Percentiles rank a stretch among this genome's conserved stretches.
These are phyloP conservation scores for Iris macrosiphon DNA, from an alignment of 106 monocot species.

Conservation along the genomic window DNA sequence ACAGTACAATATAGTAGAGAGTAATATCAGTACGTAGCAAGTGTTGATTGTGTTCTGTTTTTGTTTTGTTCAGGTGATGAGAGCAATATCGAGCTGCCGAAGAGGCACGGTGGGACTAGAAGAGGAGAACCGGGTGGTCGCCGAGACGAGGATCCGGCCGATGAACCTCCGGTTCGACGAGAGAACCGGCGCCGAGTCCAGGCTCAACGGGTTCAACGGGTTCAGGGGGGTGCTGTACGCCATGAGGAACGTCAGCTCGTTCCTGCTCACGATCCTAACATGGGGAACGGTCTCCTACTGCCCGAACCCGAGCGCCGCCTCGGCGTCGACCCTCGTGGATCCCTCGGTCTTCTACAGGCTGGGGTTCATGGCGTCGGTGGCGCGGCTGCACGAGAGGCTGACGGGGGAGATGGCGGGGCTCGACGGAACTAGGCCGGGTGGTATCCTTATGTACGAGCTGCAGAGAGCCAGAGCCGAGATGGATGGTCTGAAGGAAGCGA, in stretches of 20 bases:
- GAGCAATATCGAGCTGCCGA: conserved; percentile 29
- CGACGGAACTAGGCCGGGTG: conserved; percentile 10
- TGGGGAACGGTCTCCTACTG: conserved; percentile 61
- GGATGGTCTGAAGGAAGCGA: conserved; percentile 38
- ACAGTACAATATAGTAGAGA: no score
- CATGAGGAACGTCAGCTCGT: conserved; percentile 60
- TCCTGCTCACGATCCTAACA: conserved; percentile 41
- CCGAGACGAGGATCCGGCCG: conserved; percentile 30
- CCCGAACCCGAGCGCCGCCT: conserved; percentile 6
- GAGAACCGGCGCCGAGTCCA: conserved; percentile 25
- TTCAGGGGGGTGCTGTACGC: conserved; percentile 77
- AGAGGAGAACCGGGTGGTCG: conserved; percentile 49
- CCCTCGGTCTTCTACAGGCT: conserved; percentile 14
- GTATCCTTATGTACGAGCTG: conserved; percentile 63
- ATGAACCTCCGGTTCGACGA: conserved; percentile 40
- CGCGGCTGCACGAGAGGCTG: conserved; percentile 40
- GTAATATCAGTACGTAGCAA: no score
- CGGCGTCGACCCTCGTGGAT: neutral
- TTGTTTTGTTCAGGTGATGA: conserved; percentile 35
- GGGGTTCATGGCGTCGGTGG: conserved; percentile 39
- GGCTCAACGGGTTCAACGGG: conserved; percentile 71
- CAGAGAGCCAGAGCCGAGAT: conserved; percentile 18
- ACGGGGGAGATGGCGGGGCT: conserved; percentile 25
- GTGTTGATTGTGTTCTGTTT: no score
- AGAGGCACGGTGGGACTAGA: conserved; percentile 41